Conservation (phyloP, 2,329 filamentous ascomycete species). For the Alternaria ethzedia region DNA sequence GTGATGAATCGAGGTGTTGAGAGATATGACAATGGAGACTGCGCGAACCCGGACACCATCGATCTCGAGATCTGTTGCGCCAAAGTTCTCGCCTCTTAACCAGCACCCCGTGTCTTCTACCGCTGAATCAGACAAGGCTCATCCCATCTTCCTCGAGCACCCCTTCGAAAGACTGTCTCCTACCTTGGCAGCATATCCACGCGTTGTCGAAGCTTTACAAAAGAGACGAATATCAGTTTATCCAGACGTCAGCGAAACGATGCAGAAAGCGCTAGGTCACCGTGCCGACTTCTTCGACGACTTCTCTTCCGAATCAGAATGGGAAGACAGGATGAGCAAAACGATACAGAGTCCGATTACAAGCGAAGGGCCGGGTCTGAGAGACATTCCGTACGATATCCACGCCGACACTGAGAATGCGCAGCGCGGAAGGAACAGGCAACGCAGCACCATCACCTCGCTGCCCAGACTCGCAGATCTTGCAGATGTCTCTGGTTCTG, state of each 20-base stretch:
- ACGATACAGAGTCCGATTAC: conserved; percentile 19
- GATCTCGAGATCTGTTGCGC: neutral
- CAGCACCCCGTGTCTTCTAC: conserved; percentile 18
- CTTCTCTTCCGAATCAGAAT: conserved; percentile 29
- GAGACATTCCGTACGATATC: conserved; percentile 6
- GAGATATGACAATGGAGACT: conserved; percentile 8
- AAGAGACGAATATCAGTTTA: conserved; percentile 28
- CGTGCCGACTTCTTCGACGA: conserved; percentile 41
- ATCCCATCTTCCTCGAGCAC: conserved; percentile 33
- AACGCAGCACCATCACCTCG: conserved; percentile 18
- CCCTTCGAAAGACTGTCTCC: conserved; percentile 37
- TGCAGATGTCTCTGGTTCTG: conserved; percentile 10
- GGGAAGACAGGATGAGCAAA: conserved; percentile 30
- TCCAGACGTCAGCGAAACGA: conserved; percentile 31
- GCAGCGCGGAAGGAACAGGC: conserved; percentile 17
- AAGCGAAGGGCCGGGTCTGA: conserved; percentile 3
- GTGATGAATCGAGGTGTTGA: neutral
- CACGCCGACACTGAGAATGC: neutral
- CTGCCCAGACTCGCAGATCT: conserved; percentile 20
- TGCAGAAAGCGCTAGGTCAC: conserved; percentile 25
- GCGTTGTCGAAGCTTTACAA: conserved; percentile 30
- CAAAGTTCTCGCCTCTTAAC: conserved; percentile 10
- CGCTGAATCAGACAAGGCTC: conserved; percentile 23
- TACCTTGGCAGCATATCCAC: conserved; percentile 38
- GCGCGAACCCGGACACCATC: neutral